phyloP scores from a whole-genome alignment of 78 protist genomes.

The Protostelium mycophagum region DNA sequence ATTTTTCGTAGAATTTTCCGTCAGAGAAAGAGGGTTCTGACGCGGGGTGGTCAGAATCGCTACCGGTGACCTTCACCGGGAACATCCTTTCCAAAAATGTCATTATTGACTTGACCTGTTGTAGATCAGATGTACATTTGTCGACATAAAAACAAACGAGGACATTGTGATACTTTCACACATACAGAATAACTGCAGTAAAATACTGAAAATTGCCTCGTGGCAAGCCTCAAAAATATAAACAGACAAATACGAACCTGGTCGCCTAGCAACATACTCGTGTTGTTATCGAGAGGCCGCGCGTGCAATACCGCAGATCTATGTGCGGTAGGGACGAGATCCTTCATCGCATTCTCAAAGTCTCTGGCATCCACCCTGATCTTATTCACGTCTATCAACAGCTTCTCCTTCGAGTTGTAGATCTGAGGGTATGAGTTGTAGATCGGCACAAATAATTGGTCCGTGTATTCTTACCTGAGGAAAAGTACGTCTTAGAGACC shows the following conservation, averaged over 20 bases:
- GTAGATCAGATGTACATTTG: too few relatives aligned
- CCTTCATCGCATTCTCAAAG: conserved; percentile 49
- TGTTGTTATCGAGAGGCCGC: conserved; percentile 11
- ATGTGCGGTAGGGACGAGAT: conserved; percentile 35
- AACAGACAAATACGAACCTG: neutral
- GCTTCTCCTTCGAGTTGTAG: conserved; percentile 40
- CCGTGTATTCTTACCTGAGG: too few relatives aligned
- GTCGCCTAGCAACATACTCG: conserved; percentile 22
- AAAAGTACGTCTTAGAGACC: conserved; percentile 55
- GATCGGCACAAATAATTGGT: too few relatives aligned
- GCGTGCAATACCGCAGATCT: conserved; percentile 7
- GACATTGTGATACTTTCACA: too few relatives aligned
- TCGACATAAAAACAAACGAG: too few relatives aligned
- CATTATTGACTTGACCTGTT: neutral
- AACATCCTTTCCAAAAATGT: neutral
- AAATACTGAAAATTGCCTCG: too few relatives aligned
- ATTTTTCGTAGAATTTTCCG: conserved; percentile 10
- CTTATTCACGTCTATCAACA: conserved; percentile 16
- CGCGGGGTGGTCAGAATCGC: neutral
- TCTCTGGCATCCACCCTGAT: conserved; percentile 22
- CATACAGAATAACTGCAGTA: too few relatives aligned
- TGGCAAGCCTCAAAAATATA: neutral
- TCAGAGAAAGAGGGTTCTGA: conserved; percentile 5
- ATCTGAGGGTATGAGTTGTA: too few relatives aligned
- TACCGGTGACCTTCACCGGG: neutral